Evolutionary conservation across 1,139 yeast genomes (phyloP), one percentile per base, ranked within the genome.

Genomic region (Yamadazyma pseudoaaseri): DNA sequence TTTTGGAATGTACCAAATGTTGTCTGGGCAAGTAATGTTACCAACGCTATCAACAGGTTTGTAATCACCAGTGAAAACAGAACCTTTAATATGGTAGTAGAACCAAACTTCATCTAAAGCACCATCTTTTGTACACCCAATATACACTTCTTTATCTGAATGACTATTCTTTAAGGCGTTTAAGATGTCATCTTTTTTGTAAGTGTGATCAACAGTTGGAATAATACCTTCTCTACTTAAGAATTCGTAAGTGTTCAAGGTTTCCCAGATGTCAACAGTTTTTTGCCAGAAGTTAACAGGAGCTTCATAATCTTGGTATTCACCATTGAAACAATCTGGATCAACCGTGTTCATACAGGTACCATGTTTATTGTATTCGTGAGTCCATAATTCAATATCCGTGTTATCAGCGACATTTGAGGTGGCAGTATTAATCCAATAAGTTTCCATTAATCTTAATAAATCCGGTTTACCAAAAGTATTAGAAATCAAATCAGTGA

Each of bases 301-400:
- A 32, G 64, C 60, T 43, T 63, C 65, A 41, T 47, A 54, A 26
- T 52, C 42, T 28, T 44, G 46, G 48, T 63, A 66, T n/a, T 36
- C 31, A 13, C 58, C 59, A 6, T 53, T 50, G 47, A 65, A 65
- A 46, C 73, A 67, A 15, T 47, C 33, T 18, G 72, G 72, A 29
- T 47, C 44, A 33, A 66, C 50, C 7, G 72, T 65, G 42, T 62
- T 62, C 64, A 65, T 62, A 48, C 73, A 67, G n/a, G 73, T 65
- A 27, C 64, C 73, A 42, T 67, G 73, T 47, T 65, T 66, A 51
- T 67, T 65, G 47, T 54, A 67, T 45, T 67, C 72, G 43, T 66
- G 73, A 33, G 54, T 54, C 73, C 73, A 67, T 37, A 67, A 54
- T 20, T 54, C 49, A 14, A 45, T 42, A 29, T 49, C 42, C 4